Evolutionary conservation across 768 basidiomycete species (phyloP).

Genomic region (Pleurotus platypus): DNA sequence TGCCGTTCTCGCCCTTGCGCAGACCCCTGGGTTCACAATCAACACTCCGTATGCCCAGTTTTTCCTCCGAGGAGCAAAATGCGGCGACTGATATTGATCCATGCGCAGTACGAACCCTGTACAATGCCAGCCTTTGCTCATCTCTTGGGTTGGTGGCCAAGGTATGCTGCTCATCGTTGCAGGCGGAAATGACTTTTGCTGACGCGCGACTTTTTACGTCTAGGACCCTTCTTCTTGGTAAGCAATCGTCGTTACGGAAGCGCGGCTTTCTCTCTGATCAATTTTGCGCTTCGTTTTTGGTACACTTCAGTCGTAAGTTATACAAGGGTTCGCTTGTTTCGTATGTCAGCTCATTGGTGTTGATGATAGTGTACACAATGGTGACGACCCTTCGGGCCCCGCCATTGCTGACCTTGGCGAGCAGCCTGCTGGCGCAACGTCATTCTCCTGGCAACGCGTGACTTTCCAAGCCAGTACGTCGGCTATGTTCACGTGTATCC

Average conservation of each 20-base stretch:
- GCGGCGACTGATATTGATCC: neutral
- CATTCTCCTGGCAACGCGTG: constrained; percentile 47
- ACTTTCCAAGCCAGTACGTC: constrained; percentile 45
- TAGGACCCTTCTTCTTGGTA: constrained; percentile 68
- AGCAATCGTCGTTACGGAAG: constrained; percentile 19
- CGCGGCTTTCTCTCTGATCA: constrained; percentile 3
- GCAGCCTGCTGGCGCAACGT: constrained; percentile 25
- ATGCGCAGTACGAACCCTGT: constrained; percentile 39
- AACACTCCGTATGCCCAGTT: constrained; percentile 66
- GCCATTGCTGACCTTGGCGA: constrained; percentile 45
- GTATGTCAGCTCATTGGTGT: neutral
- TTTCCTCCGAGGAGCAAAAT: neutral
- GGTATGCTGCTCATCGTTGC: constrained; percentile 32
- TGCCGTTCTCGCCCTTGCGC: constrained; percentile 22
- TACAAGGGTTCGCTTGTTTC: neutral
- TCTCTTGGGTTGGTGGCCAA: constrained; percentile 56
- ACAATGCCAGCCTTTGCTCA: constrained; percentile 53
- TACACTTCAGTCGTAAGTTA: neutral
- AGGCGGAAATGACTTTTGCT: neutral
- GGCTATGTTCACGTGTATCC: neutral
- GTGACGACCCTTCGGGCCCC: constrained; percentile 36
- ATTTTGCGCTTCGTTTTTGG: neutral
- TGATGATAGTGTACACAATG: constrained; percentile 49
- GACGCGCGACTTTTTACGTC: constrained; percentile 8
- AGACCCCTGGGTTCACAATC: constrained; percentile 47